A percentile compares a stretch with the other conserved stretches of the same genome.
phyloP scores from a whole-genome alignment of 306 rosid species.

The Styphnolobium japonicum region DNA sequence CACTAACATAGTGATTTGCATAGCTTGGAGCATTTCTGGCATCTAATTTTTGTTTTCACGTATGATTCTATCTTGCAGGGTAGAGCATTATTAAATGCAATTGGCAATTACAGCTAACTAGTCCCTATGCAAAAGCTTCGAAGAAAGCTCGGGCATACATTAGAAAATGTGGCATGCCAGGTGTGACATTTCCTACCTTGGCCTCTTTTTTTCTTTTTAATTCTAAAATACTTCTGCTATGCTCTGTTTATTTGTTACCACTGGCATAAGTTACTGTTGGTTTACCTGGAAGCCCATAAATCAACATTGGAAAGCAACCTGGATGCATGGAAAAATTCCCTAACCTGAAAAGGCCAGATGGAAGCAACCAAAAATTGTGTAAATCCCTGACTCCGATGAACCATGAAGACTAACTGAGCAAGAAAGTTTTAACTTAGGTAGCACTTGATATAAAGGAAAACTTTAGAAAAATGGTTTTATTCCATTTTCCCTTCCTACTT shows the following conservation, averaged over 20 bases:
- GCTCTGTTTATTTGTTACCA: background rate
- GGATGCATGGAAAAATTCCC: too few relatives aligned
- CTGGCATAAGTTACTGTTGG: slow-evolving; percentile 9
- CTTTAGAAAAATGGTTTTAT: background rate
- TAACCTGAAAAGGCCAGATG: background rate
- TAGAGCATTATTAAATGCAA: slow-evolving; percentile 88
- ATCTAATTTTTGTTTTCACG: slow-evolving; percentile 20
- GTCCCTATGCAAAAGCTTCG: slow-evolving; percentile 89
- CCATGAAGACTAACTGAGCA: background rate
- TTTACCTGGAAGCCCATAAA: slow-evolving; percentile 9
- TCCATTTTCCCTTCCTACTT: background rate
- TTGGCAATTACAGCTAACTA: slow-evolving; percentile 89
- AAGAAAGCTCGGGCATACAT: slow-evolving; percentile 69
- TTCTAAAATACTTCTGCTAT: background rate
- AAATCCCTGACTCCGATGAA: background rate
- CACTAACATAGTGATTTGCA: slow-evolving; percentile 11
- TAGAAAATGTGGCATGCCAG: slow-evolving; percentile 78
- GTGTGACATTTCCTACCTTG: slow-evolving; percentile 30
- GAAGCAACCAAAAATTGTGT: background rate
- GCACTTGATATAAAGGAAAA: background rate
- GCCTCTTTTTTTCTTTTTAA: slow-evolving; percentile 1
- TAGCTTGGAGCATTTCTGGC: slow-evolving; percentile 1
- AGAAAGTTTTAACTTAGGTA: background rate
- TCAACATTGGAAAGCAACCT: background rate
- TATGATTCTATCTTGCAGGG: slow-evolving; percentile 54